Evolutionary conservation across 148 eudicot species (phyloP), one percentile per base, ranked within the genome.

Genomic region (Dysphania ambrosioides): DNA sequence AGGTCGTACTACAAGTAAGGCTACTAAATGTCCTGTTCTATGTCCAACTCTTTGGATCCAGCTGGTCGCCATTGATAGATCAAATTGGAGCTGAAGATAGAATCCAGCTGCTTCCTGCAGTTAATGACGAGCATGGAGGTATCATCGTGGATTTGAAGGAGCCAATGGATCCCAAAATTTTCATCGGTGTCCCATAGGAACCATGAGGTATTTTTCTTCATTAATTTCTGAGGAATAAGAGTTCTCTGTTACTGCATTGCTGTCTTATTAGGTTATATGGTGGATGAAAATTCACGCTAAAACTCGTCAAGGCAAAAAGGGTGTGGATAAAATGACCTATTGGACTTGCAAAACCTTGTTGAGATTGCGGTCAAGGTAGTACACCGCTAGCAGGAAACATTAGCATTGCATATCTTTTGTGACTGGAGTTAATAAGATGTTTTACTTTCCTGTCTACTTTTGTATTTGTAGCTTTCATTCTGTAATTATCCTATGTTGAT

Each of bases 281-380:
- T 26, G 68, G 15, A 64, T 38, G 42, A 62, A 16, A 30, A 26
- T 60, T 34, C 72, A 56, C 26, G 63, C 29, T 66, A 19, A 58
- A 42, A n/a, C 47, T 80, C 61, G 75, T 76, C 87, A 92, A 96
- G 90, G 91, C 1, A 92, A 88, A 85, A 88, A 74, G 78, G 97
- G 97, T 59, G 78, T 92, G 27, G 97, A 75, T 90, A 64, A 90
- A 90, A 63, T 75, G 88, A 77, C 96, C 97, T 24, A 90, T 88
- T 63, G 79, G 32, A 66, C 87, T 86, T 59, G 91, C 79, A 63
- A 85, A 86, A 86, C 82, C 96, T 90, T 41, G 82, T 88, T 85
- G 93, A 92, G 79, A 62, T 77, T 78, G 88, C 82, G 23, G 88
- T 88, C 41, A 80, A 88, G 93, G 96, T 92, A 87, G n/a, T 92